These are phyloP conservation scores for Ganoderma multipileum DNA, from an alignment of 1,284 basidiomycete species.

Conservation along the genomic window DNA sequence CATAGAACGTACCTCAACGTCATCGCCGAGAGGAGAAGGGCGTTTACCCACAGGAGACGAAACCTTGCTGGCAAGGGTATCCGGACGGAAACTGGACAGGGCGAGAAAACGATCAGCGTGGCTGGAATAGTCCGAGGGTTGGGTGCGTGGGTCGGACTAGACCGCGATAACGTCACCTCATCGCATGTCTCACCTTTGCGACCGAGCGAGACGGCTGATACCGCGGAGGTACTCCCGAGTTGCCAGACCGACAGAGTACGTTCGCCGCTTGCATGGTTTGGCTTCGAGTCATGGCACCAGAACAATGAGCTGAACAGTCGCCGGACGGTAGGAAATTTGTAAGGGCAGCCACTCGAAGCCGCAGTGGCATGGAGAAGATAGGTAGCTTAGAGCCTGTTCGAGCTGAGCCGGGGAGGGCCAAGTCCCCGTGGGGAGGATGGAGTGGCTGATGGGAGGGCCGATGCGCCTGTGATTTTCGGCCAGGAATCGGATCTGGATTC, in stretches of 20 bases:
- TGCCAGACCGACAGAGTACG: background rate
- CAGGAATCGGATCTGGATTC: constrained; percentile 23
- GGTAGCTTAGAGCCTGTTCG: background rate
- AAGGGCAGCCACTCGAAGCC: background rate
- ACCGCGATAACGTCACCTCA: constrained; percentile 16
- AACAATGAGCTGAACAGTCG: background rate
- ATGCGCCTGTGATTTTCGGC: constrained; percentile 23
- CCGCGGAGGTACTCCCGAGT: constrained; percentile 1
- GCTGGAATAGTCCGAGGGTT: constrained; percentile 19
- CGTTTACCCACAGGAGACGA: background rate
- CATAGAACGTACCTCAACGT: constrained; percentile 6
- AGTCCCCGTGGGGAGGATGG: constrained; percentile 29
- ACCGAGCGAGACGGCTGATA: background rate
- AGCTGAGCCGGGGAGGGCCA: background rate
- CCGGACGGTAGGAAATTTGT: background rate
- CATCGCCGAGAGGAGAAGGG: background rate
- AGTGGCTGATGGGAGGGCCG: constrained; percentile 7
- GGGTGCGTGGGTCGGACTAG: constrained; percentile 20
- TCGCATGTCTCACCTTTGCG: background rate
- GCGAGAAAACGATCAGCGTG: constrained; percentile 28
- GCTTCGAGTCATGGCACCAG: background rate
- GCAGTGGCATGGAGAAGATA: background rate
- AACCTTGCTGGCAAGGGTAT: constrained; percentile 5
- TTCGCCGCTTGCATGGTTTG: background rate
- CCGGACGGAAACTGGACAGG: constrained; percentile 19